phyloP scores from a whole-genome alignment of 2,329 filamentous ascomycete genomes.

The Neonectria magnoliae region DNA sequence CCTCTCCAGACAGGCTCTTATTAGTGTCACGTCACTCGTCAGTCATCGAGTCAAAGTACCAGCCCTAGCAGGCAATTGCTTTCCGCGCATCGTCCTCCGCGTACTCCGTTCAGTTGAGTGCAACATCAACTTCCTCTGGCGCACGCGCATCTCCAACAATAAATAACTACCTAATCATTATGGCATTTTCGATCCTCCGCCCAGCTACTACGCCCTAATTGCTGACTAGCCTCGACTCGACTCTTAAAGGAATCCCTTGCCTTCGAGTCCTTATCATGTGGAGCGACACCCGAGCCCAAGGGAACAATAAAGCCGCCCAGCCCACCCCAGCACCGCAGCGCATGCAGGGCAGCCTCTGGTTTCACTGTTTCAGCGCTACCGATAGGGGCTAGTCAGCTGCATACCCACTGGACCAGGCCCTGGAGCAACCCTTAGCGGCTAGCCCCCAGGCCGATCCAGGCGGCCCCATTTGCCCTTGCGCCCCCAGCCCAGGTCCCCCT shows the following conservation, averaged over 20 bases:
- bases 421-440: not conserved
- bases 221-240: not conserved
- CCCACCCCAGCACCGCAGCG: slow-evolving; percentile 1
- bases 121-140: not conserved
- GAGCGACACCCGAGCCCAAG: not conserved
- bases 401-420: slow-evolving; percentile 2
- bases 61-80: not conserved
- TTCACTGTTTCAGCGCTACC: slow-evolving; percentile 38
- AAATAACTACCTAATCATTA: not conserved
- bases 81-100: not conserved
- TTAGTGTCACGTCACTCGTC: not conserved
- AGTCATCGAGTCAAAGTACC: not conserved
- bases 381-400: slow-evolving; percentile 8
- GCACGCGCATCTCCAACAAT: not conserved
- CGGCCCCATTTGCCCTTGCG: slow-evolving; percentile 24
- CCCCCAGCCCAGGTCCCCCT: slow-evolving; percentile 3
- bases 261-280: not conserved
- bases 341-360: slow-evolving; percentile 12
- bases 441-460: slow-evolving; percentile 29
- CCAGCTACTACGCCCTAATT: not conserved
- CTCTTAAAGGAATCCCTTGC: not conserved
- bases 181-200: not conserved
- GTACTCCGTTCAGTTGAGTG: not conserved
- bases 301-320: not conserved
- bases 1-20: not conserved